Base-by-base conservation (phyloP, 1,139 yeast species). In the Nakaseomyces bracarensis region DNA sequence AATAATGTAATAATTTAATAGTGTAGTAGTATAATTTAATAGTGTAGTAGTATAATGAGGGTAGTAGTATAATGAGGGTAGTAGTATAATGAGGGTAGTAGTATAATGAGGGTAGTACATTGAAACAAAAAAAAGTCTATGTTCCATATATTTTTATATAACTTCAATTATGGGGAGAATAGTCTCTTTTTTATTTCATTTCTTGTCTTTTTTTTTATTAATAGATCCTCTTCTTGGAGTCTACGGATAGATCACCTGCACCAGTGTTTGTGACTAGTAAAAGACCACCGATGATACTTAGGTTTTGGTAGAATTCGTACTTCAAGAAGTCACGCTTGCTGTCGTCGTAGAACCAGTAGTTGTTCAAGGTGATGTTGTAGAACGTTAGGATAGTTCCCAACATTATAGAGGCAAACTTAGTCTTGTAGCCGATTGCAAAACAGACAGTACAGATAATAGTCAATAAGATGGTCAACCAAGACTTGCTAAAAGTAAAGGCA, bases 151-250 rank as follows among this genome's bases (percentile, higher is more conserved):
- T 28, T n/a, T 36, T 19, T 36, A 25, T 10, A 21, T 26, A 22
- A 33, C 20, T 15, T 18, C 10, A 7, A 20, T 13, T 16, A 10
- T 11, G 13, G 8, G 11, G 8, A 22, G 8, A 8, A 8, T 11
- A 8, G 26, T 22, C 14, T 13, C 14, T 29, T 13, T 27, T 13
- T 27, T 27, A 13, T 27, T 11, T 27, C 6, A 8, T 27, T 13
- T 27, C 13, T 27, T 27, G 15, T 29, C 28, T 15, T 11, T 5
- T 15, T 25, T n/a, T 31, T 14, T 38, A 64, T 65, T n/a, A 89
- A 61, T 84, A 89, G 49, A 85, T 82, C 71, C 91, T 91, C 71
- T 91, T 89, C 82, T 91, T 91, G 66, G 87, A 96, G 62, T 91
- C 98, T 48, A 91, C 70, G 28, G 96, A 84, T 52, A 89, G 72